phyloP scores from a whole-genome alignment of 257 asterid genomes.

The Plantago elongata region DNA sequence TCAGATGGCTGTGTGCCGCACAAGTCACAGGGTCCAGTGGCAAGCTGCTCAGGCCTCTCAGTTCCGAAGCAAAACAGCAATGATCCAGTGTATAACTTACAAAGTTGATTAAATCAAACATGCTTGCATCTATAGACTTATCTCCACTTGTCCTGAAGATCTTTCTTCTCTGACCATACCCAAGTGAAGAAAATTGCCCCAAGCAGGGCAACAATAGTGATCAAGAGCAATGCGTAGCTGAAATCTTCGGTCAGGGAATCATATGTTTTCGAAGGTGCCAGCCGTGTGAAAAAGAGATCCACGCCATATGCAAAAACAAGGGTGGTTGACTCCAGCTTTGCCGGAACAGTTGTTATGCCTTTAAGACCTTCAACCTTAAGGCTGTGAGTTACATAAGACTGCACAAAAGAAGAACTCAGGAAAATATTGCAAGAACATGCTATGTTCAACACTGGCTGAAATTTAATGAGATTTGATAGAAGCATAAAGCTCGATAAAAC shows the following conservation, averaged over 20 bases:
- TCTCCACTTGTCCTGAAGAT: constrained; percentile 97
- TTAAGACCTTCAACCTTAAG: constrained; percentile 90
- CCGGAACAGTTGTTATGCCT: constrained; percentile 74
- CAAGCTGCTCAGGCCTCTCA: constrained; percentile 1
- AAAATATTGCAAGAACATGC: background rate
- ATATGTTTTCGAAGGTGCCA: constrained; percentile 91
- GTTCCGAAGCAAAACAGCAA: constrained; percentile 7
- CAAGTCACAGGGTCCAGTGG: constrained; percentile 10
- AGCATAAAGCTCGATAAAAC: too few species aligned
- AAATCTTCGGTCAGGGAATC: constrained; percentile 97
- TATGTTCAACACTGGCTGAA: background rate
- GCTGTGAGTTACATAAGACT: constrained; percentile 85
- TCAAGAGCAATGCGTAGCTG: constrained; percentile 81
- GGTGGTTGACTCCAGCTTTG: constrained; percentile 93
- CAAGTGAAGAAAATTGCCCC: constrained; percentile 79
- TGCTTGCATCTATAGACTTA: constrained; percentile 30
- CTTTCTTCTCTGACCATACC: constrained; percentile 93
- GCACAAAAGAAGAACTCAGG: constrained; percentile 28
- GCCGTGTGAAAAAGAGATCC: constrained; percentile 85
- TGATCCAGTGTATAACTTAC: constrained; percentile 11
- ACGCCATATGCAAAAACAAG: constrained; percentile 85
- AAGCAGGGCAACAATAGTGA: constrained; percentile 79
- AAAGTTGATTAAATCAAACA: constrained; percentile 8
- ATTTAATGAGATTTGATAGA: background rate
- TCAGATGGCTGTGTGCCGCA: constrained; percentile 16